These are phyloP conservation scores for Trypanosoma melophagium DNA, from an alignment of 208 protist genomes.

Conservation along the genomic window DNA sequence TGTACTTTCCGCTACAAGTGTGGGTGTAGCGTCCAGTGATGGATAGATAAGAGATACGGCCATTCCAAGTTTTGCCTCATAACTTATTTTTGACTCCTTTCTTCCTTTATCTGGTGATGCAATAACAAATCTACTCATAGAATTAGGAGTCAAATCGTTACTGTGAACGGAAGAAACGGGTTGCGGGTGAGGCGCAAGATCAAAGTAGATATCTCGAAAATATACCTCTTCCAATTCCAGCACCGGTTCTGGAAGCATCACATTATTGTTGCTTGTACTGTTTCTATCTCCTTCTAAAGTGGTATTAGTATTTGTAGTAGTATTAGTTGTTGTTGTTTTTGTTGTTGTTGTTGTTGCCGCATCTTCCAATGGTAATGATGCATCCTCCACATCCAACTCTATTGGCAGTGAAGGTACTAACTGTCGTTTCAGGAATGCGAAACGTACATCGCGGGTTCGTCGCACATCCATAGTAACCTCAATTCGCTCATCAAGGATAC, in stretches of 20 bases:
- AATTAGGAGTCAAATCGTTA: not conserved
- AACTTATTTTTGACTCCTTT: not conserved
- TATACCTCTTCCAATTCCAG: conserved; percentile 44
- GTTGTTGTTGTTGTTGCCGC: not conserved
- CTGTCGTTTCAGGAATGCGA: conserved; percentile 22
- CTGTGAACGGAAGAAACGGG: not conserved
- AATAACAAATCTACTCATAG: not conserved
- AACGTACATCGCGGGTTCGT: conserved; percentile 23
- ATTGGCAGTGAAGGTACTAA: conserved; percentile 22
- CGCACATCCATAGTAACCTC: conserved; percentile 11
- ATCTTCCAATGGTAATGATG: not conserved
- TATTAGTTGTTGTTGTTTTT: not conserved
- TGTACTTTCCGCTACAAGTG: not conserved
- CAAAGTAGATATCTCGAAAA: conserved; percentile 49
- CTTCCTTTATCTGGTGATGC: not conserved
- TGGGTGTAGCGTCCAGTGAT: conserved; percentile 15
- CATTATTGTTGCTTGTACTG: not conserved
- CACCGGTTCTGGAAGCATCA: conserved; percentile 1
- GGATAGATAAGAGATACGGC: conserved; percentile 19
- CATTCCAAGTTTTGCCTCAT: conserved; percentile 16
- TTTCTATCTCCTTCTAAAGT: not conserved
- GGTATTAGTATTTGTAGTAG: not conserved
- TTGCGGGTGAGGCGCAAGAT: conserved; percentile 36
- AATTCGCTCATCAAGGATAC: conserved; percentile 33
- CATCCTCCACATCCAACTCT: not conserved